Evolutionary conservation across 2,329 filamentous ascomycete species (phyloP).

Genomic region (Colletotrichum endophyticum): DNA sequence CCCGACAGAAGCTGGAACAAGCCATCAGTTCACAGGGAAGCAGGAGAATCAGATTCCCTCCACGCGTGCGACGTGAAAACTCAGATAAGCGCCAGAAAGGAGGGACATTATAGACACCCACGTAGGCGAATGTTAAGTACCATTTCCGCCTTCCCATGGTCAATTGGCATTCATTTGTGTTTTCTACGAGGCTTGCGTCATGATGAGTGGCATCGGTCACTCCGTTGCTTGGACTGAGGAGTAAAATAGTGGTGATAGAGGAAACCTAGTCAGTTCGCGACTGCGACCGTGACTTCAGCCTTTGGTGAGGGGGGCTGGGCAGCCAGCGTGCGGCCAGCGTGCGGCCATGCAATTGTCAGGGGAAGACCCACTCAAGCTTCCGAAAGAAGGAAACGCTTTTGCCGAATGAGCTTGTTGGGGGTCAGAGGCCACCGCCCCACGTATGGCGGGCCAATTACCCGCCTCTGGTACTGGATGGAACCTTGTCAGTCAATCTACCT

Average conservation of each 20-base stretch:
- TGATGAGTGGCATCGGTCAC: neutral
- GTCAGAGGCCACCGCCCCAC: too few relatives aligned
- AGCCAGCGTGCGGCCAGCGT: neutral
- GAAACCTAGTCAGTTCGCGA: neutral
- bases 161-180: too few relatives aligned
- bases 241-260: neutral
- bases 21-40: neutral
- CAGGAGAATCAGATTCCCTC: neutral
- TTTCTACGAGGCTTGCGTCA: too few relatives aligned
- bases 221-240: too few relatives aligned
- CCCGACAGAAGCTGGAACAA: neutral
- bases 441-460: neutral
- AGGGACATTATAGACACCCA: neutral
- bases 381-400: neutral
- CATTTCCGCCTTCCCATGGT: too few relatives aligned
- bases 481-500: too few relatives aligned
- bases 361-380: neutral
- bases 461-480: too few relatives aligned
- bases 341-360: neutral
- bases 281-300: neutral
- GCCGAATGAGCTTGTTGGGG: neutral
- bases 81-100: neutral
- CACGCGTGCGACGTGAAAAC: neutral
- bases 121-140: too few relatives aligned
- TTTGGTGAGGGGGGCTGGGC: neutral